Evolutionary conservation across 2,329 filamentous ascomycete species (phyloP), one percentile per base, ranked within the genome.

Genomic region (Plenodomus lindquistii): DNA sequence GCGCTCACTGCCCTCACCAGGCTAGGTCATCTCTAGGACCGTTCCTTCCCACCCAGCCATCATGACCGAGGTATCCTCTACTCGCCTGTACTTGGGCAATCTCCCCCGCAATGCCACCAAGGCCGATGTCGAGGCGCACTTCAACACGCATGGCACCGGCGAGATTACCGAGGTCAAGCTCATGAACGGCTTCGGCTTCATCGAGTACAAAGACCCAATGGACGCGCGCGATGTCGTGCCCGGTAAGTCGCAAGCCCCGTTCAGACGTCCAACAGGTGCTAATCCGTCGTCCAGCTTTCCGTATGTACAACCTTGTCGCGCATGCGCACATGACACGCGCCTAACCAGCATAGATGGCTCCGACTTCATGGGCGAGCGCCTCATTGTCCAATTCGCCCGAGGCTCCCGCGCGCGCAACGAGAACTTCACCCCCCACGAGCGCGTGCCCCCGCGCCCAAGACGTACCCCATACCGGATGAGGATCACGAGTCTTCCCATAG

Each of bases 151-250:
- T 85, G 94, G 93, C 72, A 93, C 91, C 65, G 94, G 94, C 75
- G 91, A 96, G 75, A 97, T 99, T 73, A 94, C 89, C 63, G 94
- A 99, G 80, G 93, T 99, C 79, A 99, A 99, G 81, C 85, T 99
- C 58, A 99, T 99, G 94, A 97, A 96, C 73, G 94, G 94, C 70
- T 99, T 99, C 73, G 94, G 94, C 73, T 99, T 99, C 81, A 96
- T 99, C 73, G 94, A 99, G 77, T 99, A 97, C 77, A 95, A 97
- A 77, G 94, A 97, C 79, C 86, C 91, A 50, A 90, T 97, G 88
- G 94, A 99, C 79, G 94, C 94, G 63, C 89, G 93, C 72, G 94
- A 99, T 78, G 92, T 99, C 59, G 94, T 99, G 69, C 94, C 94
- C 76, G 93, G 94, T 97, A 84, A 79, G 87, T 69, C 55, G 53